Conservation (phyloP, 768 basidiomycete species). For the Tephrocybe sp. region DNA sequence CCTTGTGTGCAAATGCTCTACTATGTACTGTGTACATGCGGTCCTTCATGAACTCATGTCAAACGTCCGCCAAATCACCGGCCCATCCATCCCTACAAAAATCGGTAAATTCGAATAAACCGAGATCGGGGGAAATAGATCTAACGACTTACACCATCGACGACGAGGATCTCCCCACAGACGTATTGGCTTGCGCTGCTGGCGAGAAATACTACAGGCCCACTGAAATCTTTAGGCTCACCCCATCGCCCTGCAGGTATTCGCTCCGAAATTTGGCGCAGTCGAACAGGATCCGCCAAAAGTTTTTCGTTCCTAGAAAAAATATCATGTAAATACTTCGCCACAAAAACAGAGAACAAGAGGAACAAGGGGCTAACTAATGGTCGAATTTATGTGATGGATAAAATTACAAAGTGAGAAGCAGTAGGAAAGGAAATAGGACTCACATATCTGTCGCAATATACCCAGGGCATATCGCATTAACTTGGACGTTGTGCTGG, state of each 20-base stretch:
- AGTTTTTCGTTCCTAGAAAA: conserved; percentile 43
- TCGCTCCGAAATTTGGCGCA: conserved; percentile 69
- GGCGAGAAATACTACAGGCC: conserved; percentile 68
- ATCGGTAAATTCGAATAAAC: conserved; percentile 15
- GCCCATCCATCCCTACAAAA: conserved; percentile 60
- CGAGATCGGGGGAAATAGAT: conserved; percentile 11
- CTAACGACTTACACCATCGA: conserved; percentile 55
- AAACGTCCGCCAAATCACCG: conserved; percentile 29
- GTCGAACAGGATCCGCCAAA: conserved; percentile 56
- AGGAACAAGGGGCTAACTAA: conserved; percentile 4
- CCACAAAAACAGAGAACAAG: not conserved
- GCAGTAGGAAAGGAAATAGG: not conserved
- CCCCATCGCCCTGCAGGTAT: conserved; percentile 77
- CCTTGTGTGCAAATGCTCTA: no score
- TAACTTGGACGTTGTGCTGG: conserved; percentile 82
- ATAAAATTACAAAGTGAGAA: conserved; percentile 3
- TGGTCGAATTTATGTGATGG: not conserved
- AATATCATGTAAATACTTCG: not conserved
- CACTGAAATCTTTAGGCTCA: conserved; percentile 69
- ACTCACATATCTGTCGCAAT: conserved; percentile 85
- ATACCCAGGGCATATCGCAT: conserved; percentile 86
- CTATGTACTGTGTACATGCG: no score
- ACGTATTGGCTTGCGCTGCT: conserved; percentile 69
- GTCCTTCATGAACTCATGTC: not conserved
- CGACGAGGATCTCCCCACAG: conserved; percentile 66